Conservation (phyloP, 2,329 filamentous ascomycete species). For the Graphilbum fragrans region DNA sequence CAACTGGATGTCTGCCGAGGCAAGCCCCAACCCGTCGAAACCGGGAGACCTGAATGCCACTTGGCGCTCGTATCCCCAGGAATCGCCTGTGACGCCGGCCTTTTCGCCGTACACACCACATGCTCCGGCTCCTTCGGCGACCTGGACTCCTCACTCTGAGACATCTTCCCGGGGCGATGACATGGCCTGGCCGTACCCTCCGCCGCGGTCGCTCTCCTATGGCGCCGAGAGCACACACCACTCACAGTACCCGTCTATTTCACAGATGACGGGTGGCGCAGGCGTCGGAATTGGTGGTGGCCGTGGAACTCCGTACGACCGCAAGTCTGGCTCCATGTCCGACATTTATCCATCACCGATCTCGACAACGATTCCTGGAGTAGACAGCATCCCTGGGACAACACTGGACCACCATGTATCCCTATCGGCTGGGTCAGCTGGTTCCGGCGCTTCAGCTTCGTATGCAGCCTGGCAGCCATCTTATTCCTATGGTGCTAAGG, state of each 20-base stretch:
- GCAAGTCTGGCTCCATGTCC: constrained; percentile 26
- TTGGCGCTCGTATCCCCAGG: constrained; percentile 38
- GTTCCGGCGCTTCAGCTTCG: constrained; percentile 20
- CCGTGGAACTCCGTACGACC: constrained; percentile 25
- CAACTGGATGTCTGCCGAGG: constrained; percentile 33
- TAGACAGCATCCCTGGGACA: constrained; percentile 22
- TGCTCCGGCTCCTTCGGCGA: constrained; percentile 22
- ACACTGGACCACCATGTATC: constrained; percentile 21
- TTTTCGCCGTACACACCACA: constrained; percentile 37
- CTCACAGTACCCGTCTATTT: constrained; percentile 27
- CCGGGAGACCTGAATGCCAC: constrained; percentile 27
- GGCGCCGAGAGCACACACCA: constrained; percentile 27
- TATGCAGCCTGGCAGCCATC: constrained; percentile 7
- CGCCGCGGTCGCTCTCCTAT: constrained; percentile 35
- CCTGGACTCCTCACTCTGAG: constrained; percentile 30
- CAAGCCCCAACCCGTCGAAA: constrained; percentile 27
- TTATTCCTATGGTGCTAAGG: constrained; percentile 26
- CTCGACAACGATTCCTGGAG: constrained; percentile 22
- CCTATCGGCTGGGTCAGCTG: constrained; percentile 30
- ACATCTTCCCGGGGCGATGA: constrained; percentile 25
- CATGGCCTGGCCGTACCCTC: constrained; percentile 30
- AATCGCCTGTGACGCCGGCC: constrained; percentile 36
- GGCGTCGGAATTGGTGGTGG: constrained; percentile 10
- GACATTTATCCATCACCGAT: constrained; percentile 31
- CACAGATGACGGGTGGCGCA: constrained; percentile 17